phyloP scores from a whole-genome alignment of 306 rosid species.

The Cucumis cinereus region DNA sequence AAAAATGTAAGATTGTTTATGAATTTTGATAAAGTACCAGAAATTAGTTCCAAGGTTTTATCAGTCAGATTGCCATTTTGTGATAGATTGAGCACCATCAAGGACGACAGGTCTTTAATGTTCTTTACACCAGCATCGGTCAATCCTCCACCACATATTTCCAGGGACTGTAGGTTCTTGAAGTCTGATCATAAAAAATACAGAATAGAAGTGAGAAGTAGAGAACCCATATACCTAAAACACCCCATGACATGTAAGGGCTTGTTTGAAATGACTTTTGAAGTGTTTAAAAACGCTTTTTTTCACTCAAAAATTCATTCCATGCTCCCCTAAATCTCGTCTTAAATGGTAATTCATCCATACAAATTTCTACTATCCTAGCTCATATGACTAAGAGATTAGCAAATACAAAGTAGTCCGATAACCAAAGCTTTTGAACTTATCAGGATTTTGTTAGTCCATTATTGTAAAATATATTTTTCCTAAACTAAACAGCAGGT shows the following conservation, averaged over 20 bases:
- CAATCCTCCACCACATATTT: slow-evolving; percentile 88
- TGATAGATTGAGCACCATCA: slow-evolving; percentile 69
- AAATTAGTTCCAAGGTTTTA: slow-evolving; percentile 66
- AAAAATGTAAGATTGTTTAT: not conserved
- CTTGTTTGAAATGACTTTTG: not conserved
- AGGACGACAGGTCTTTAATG: slow-evolving; percentile 70
- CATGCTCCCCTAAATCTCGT: not conserved
- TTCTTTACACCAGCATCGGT: slow-evolving; percentile 87
- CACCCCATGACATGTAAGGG: not conserved
- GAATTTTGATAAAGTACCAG: slow-evolving; percentile 36
- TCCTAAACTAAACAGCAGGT: not conserved
- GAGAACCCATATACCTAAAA: not conserved
- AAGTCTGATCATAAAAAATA: slow-evolving; percentile 40
- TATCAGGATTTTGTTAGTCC: not conserved
- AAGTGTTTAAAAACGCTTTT: too few relatives aligned
- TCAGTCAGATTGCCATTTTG: slow-evolving; percentile 84
- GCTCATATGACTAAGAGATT: not conserved
- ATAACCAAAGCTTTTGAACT: not conserved
- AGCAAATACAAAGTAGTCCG: not conserved
- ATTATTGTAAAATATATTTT: not conserved
- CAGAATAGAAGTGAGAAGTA: slow-evolving; percentile 3
- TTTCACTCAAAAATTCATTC: not conserved
- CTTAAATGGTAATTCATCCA: not conserved
- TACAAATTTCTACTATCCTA: not conserved
- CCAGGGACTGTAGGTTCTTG: slow-evolving; percentile 77